Conservation (phyloP, 192 early-diverging fungal genomes). For the Spizellomyces punctatus region DNA sequence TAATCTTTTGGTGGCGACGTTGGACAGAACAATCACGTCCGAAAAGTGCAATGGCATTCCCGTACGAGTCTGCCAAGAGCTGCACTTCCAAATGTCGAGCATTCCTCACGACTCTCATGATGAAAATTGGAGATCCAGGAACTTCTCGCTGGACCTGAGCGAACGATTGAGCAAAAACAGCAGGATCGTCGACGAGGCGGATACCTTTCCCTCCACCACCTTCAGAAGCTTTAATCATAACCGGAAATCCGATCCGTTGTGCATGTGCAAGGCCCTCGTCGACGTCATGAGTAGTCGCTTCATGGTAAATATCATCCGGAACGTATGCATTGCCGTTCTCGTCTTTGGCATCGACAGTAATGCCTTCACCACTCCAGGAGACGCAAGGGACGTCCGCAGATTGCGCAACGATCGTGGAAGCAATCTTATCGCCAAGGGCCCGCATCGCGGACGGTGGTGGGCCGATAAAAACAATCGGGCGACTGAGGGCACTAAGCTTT, state of each 20-base stretch:
- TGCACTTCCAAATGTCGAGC: constrained; percentile 97
- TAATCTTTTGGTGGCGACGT: constrained; percentile 98
- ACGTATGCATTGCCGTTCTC: constrained; percentile 77
- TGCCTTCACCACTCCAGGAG: constrained; percentile 90
- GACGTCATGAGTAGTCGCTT: constrained; percentile 82
- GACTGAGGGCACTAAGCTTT: constrained; percentile 76
- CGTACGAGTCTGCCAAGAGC: constrained; percentile 93
- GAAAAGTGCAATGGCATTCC: constrained; percentile 97
- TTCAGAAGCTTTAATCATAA: constrained; percentile 99
- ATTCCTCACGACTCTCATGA: constrained; percentile 96
- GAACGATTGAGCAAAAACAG: constrained; percentile 76
- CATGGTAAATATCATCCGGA: constrained; percentile 75
- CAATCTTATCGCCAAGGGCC: constrained; percentile 98
- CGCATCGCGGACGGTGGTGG: constrained; percentile 97
- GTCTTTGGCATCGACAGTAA: constrained; percentile 73
- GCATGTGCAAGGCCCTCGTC: constrained; percentile 86
- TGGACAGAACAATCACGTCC: constrained; percentile 98
- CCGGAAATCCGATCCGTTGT: constrained; percentile 88
- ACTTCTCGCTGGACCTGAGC: constrained; percentile 92
- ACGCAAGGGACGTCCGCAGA: constrained; percentile 95
- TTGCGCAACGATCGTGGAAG: constrained; percentile 98
- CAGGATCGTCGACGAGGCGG: constrained; percentile 81
- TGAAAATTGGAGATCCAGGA: constrained; percentile 96
- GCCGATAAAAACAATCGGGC: constrained; percentile 89
- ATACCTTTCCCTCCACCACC: constrained; percentile 99